Base-by-base conservation (phyloP, 116 monocot genomes). In the Dioscorea cayenensis region DNA sequence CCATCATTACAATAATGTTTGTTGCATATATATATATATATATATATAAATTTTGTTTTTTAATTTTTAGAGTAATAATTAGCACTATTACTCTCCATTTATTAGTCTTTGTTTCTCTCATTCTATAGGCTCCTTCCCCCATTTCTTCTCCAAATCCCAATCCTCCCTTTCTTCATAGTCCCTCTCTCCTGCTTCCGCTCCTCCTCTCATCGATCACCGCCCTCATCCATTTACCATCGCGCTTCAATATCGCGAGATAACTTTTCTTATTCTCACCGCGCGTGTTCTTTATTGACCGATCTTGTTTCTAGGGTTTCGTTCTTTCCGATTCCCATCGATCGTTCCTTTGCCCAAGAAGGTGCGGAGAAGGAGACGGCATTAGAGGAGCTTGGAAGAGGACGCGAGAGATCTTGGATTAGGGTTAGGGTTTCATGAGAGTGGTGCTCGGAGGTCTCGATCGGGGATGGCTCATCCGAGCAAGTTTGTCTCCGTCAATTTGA, bases 401-500 rank as follows among this genome's bases (percentile, higher is more conserved):
- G 22, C 18, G 62, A 65, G 66, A n/a, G 37, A 66, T 68, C 68
- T 23, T 27, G 50, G 72, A 49, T 64, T 64, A 50, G 50, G 72
- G 64, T 64, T 64, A 18, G 63, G 64, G 64, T 72, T 72, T 72
- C 49, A 72, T 72, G 72, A 49, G 36, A 20, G 19, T 21, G 66
- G 36, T 14, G 22, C 13, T 14, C 38, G 64, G 19, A 14, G 48
- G 37, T 49, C 14, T 12, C 38, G 58, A 17, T 55, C 58, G 71
- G 73, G 67, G 66, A 84, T 85, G 84, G 77, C 84, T 59, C 81
- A 81, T 60, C 87, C 21, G 20, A 71, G 75, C 82, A 89, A 90
- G 77, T 90, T 94, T 69, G 81, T 90, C 48, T 94, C 94, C 58
- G 94, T 94, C 58, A 94, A 94, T 51, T 81, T 94, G 63, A 94